These are phyloP conservation scores for Senna siamea DNA, from an alignment of 306 rosid genomes.

Conservation along the genomic window DNA sequence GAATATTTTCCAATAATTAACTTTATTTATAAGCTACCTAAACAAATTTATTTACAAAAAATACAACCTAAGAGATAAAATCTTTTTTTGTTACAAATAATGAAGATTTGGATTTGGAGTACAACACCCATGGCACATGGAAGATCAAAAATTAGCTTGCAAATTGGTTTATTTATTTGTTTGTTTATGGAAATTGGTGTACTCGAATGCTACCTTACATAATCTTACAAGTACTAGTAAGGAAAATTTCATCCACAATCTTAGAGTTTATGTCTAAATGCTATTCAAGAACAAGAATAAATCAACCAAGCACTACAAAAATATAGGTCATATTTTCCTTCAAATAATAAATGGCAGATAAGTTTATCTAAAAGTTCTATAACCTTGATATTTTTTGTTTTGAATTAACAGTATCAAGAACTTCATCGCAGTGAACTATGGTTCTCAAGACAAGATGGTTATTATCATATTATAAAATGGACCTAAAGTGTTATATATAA, in stretches of 20 bases:
- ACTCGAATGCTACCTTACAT: slow-evolving; percentile 5
- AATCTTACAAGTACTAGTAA: slow-evolving; percentile 29
- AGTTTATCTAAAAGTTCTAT: slow-evolving; percentile 23
- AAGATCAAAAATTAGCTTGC: neutral
- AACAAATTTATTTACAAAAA: no score
- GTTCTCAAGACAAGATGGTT: slow-evolving; percentile 53
- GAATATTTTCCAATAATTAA: no score
- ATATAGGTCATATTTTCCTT: neutral
- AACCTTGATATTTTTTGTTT: slow-evolving; percentile 84
- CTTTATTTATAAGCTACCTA: no score
- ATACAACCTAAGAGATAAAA: no score
- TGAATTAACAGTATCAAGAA: slow-evolving; percentile 54
- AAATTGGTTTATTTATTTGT: neutral
- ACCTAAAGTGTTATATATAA: no score
- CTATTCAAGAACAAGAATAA: slow-evolving; percentile 28
- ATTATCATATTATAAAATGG: no score
- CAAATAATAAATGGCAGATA: slow-evolving; percentile 21
- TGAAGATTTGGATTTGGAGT: neutral
- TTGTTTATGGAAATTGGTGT: neutral
- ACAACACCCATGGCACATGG: neutral
- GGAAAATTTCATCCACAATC: slow-evolving; percentile 20
- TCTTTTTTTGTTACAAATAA: no score
- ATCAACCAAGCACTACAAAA: slow-evolving; percentile 21
- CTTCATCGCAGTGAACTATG: slow-evolving; percentile 51
- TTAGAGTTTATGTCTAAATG: slow-evolving; percentile 18